phyloP scores from a whole-genome alignment of 1,284 basidiomycete species.

The Trametes pubescens region DNA sequence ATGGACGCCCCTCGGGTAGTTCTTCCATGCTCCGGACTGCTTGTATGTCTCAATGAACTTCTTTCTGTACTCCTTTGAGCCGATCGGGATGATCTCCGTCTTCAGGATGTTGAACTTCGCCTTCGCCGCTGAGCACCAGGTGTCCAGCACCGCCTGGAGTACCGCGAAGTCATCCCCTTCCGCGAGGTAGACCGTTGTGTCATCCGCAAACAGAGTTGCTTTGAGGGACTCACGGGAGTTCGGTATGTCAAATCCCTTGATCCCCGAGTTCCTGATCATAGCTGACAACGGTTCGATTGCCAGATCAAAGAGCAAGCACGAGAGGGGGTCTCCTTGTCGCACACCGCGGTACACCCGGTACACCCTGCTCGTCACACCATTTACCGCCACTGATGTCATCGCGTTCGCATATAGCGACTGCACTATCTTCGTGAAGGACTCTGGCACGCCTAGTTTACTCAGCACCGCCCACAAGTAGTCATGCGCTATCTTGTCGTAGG shows the following conservation, averaged over 20 bases:
- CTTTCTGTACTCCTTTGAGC: constrained; percentile 28
- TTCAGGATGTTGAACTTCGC: constrained; percentile 48
- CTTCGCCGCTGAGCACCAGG: constrained; percentile 44
- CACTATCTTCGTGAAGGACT: constrained; percentile 30
- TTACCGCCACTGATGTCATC: constrained; percentile 38
- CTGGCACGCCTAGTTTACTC: constrained; percentile 29
- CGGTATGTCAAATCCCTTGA: constrained; percentile 43
- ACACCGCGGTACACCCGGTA: constrained; percentile 40
- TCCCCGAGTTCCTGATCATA: constrained; percentile 39
- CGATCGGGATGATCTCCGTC: constrained; percentile 47
- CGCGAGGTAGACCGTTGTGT: constrained; percentile 40
- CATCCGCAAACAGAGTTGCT: constrained; percentile 44
- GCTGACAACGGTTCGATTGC: constrained; percentile 47
- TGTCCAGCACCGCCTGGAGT: constrained; percentile 34
- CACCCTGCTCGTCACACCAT: constrained; percentile 34
- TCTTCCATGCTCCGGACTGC: background rate
- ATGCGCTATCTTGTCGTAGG: constrained; percentile 43
- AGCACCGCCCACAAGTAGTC: constrained; percentile 42
- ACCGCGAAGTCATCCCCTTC: constrained; percentile 30
- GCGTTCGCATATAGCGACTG: constrained; percentile 38
- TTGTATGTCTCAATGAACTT: background rate
- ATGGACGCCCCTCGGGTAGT: constrained; percentile 14
- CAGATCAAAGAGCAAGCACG: constrained; percentile 50
- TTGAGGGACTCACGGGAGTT: constrained; percentile 31
- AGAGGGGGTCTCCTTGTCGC: constrained; percentile 46